These are phyloP conservation scores for Alternaria sp. DNA, from an alignment of 2,329 filamentous ascomycete genomes.

Conservation along the genomic window DNA sequence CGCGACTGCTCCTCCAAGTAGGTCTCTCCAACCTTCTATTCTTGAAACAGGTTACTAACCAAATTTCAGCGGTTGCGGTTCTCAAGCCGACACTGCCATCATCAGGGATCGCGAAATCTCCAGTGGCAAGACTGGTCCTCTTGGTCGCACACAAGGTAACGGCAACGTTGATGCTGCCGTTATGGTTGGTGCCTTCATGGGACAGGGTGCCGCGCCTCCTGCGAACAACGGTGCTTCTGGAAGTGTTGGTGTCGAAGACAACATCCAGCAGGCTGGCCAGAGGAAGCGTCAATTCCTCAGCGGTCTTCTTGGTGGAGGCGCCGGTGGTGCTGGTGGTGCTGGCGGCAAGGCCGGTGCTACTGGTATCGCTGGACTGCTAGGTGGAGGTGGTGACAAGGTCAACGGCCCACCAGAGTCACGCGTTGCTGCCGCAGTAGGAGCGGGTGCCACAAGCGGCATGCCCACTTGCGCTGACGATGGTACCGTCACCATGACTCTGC, in stretches of 20 bases:
- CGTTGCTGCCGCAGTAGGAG: constrained; percentile 62
- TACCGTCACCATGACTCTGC: constrained; percentile 67
- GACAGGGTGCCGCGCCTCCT: constrained; percentile 32
- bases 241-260: constrained; percentile 42
- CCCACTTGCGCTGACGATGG: constrained; percentile 68
- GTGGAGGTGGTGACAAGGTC: constrained; percentile 56
- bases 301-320: constrained; percentile 43
- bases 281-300: constrained; percentile 43
- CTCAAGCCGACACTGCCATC: constrained; percentile 72
- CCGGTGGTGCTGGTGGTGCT: constrained; percentile 26
- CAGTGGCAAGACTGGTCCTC: constrained; percentile 60
- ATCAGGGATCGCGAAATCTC: constrained; percentile 67
- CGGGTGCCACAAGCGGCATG: constrained; percentile 60
- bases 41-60: constrained; percentile 16
- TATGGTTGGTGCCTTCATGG: constrained; percentile 69
- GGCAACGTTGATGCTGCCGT: constrained; percentile 65
- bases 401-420: constrained; percentile 58
- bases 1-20: constrained; percentile 66
- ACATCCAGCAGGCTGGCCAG: constrained; percentile 25
- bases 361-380: constrained; percentile 39
- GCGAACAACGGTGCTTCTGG: constrained; percentile 40
- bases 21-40: neutral
- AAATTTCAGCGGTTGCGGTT: constrained; percentile 59
- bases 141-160: constrained; percentile 68
- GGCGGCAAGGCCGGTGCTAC: constrained; percentile 34